These are phyloP conservation scores for Brasilioporus rufonigricans DNA, from an alignment of 768 basidiomycete genomes.

Conservation along the genomic window DNA sequence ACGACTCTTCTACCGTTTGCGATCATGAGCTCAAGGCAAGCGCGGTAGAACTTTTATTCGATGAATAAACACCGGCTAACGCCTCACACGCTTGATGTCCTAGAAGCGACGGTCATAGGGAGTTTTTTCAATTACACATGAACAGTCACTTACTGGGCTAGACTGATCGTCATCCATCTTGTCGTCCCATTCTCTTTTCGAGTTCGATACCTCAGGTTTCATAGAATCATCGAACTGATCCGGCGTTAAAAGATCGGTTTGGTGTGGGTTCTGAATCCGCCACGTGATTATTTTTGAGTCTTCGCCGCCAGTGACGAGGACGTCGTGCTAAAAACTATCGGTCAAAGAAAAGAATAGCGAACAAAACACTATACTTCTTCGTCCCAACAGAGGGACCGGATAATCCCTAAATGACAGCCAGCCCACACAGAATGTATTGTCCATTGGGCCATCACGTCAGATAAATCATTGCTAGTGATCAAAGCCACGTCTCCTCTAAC, in stretches of 20 bases:
- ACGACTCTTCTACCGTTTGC: neutral
- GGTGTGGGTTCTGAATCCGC: slow-evolving; percentile 22
- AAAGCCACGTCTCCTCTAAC: slow-evolving; percentile 58
- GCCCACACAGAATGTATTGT: slow-evolving; percentile 51
- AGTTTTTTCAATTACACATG: neutral
- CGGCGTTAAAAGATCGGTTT: neutral
- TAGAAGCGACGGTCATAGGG: slow-evolving; percentile 1
- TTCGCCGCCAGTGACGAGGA: slow-evolving; percentile 51
- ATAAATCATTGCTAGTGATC: slow-evolving; percentile 43
- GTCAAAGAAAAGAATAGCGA: neutral
- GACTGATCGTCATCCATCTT: slow-evolving; percentile 10
- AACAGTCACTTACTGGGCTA: slow-evolving; percentile 15
- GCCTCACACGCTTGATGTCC: slow-evolving; percentile 23
- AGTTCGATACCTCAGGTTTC: slow-evolving; percentile 4
- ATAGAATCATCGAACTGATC: slow-evolving; percentile 11
- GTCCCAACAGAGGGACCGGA: slow-evolving; percentile 57
- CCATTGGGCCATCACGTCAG: slow-evolving; percentile 44
- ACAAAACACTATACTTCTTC: slow-evolving; percentile 38
- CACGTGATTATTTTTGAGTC: slow-evolving; percentile 47
- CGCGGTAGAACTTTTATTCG: neutral
- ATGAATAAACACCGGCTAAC: neutral
- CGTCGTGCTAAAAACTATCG: slow-evolving; percentile 33
- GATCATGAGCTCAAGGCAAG: neutral
- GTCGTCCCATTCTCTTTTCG: slow-evolving; percentile 28
- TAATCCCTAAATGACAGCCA: slow-evolving; percentile 53